phyloP scores from a whole-genome alignment of 805 yeast species.

The Sugiyamaella qingdaonensis region DNA sequence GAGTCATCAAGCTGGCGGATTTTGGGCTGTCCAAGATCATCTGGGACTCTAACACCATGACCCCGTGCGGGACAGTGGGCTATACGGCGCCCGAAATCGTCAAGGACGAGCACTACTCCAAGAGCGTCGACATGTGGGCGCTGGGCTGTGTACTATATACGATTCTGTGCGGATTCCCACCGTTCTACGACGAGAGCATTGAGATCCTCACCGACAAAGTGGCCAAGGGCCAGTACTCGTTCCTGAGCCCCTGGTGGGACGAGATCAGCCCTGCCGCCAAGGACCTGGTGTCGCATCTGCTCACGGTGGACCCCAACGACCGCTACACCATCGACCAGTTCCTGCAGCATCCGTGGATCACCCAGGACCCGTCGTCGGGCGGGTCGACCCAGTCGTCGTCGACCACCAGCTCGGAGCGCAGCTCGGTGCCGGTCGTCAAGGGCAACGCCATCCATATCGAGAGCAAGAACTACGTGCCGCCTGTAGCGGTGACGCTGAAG shows the following conservation, averaged over 20 bases:
- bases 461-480: constrained; percentile 29
- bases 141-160: constrained; percentile 95
- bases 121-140: constrained; percentile 98
- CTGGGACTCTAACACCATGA: constrained; percentile 83
- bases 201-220: constrained; percentile 72
- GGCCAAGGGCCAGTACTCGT: constrained; percentile 73
- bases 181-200: constrained; percentile 83
- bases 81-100: constrained; percentile 99
- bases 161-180: constrained; percentile 93
- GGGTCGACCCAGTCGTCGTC: constrained; percentile 27
- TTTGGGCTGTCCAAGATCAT: constrained; percentile 92
- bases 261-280: constrained; percentile 68
- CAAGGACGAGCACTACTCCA: constrained; percentile 85
- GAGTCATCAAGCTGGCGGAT: constrained; percentile 85
- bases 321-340: constrained; percentile 71
- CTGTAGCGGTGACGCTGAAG: constrained; percentile 71
- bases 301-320: constrained; percentile 65
- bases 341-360: constrained; percentile 73
- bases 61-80: constrained; percentile 98
- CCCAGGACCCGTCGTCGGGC: constrained; percentile 28
- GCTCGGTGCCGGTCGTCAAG: constrained; percentile 1
- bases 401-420: constrained; percentile 17
- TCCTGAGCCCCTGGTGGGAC: constrained; percentile 86
- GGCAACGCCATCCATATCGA: neutral
- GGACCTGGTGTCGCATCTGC: constrained; percentile 58